Base-by-base conservation (phyloP, 2,329 filamentous ascomycete species). In the Sclerotinia spermophila region DNA sequence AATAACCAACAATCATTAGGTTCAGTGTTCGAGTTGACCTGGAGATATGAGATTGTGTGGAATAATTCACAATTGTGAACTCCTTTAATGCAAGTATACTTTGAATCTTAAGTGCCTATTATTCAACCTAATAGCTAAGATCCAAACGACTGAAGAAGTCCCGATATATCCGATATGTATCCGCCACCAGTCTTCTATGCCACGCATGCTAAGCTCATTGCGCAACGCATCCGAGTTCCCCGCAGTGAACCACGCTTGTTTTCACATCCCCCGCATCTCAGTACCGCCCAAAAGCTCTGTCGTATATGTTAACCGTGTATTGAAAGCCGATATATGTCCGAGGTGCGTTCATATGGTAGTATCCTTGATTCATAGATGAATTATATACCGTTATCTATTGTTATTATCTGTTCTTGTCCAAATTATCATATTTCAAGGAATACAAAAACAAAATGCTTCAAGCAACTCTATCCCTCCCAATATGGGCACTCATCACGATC, bases 371-470 rank as follows among this genome's bases (percentile, higher is more conserved):
- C n/a, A n/a, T n/a, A n/a, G n/a, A 42, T 11, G 13, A 42, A 48
- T 24, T 10, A 21, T 40, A 19, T 27, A 67, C n/a, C 21, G 21
- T 3, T 8, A 13, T 24, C 5, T 40, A 24, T 11, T n/a, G 10
- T 19, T 8, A 24, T 1, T 58, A 10, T 35, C 5, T 7, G 8
- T 19, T 1, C 15, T 40, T n/a, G 5, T 30, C 13, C 44, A 15
- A 2, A n/a, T 48, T 11, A 24, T 30, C 10, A 38, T 40, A 24
- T 53, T 30, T 51, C 33, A 3, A 48, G 24, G 35, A 10, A 19
- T 27, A 27, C 15, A 61, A 40, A 48, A 30, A 35, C 38, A 35
- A 24, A 35, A 71, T 71, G 69, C 15, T 68, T 15, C 24, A 68
- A 45, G 33, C 11, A 38, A 35, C 62, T 21, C 30, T 38, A 11